Evolutionary conservation across 306 rosid species (phyloP), one percentile per base, ranked within the genome.

Genomic region (Vicia villosa): DNA sequence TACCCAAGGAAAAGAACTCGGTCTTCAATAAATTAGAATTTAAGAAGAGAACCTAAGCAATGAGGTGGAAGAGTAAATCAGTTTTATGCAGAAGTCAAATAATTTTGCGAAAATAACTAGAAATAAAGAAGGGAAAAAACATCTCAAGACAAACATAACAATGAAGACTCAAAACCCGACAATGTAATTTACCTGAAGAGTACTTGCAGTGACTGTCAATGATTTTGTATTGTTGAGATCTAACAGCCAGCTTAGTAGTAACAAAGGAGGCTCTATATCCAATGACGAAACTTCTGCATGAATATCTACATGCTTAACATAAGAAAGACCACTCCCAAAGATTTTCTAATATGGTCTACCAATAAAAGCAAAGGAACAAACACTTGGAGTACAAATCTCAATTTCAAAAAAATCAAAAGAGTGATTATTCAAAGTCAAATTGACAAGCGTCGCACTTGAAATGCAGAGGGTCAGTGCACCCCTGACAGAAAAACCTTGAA

Each of bases 401-500:
- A 46, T 3, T 1, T 46, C 15, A 15, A n/a, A 46, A 46, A 13
- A 43, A 11, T 43, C 42, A 38, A 0, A 10, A 3, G 13, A 9
- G 49, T 43, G 4, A 43, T 43, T 12, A 11, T 13, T 14, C 16
- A 43, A 1, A 11, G 49, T 43, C 5, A 43, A 43, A 13, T 20
- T 34, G 3, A 5, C 6, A 14, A 74, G 73, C 4, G 26, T 22
- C 26, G 5, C 0, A 47, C 34, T 66, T 2, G 73, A 66, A 24
- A 74, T 56, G 61, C 28, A 56, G 10, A 74, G 79, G 4, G 8
- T 36, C 3, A 2, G 3, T 4, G 73, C 61, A 56, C 55, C 65
- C 19, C 15, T 19, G 1, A 66, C 51, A 8, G 42, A 1, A 10
- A 9, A 38, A 38, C 12, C 5, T 2, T 38, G 42, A 38, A 38